phyloP scores from a whole-genome alignment of 106 monocot species.

The Phalaenopsis aphrodite region DNA sequence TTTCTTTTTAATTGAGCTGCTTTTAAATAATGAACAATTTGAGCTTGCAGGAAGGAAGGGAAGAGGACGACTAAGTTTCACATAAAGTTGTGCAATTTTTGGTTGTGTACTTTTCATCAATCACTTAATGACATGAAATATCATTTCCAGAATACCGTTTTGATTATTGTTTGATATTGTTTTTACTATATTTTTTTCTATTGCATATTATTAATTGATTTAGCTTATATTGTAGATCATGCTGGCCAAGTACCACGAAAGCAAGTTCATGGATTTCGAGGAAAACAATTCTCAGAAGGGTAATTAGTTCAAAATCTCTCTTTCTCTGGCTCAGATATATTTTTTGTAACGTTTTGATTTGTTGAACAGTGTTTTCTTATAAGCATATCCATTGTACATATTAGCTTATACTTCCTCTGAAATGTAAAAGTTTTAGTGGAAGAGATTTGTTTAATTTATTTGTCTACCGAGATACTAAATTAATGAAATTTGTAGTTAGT shows the following conservation, averaged over 20 bases:
- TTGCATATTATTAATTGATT: conserved; percentile 2
- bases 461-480: background rate
- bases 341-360: background rate
- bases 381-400: background rate
- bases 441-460: conserved; percentile 1
- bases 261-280: conserved; percentile 39
- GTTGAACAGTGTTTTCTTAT: no score
- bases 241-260: conserved; percentile 38
- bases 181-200: background rate
- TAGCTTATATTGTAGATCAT: conserved; percentile 33
- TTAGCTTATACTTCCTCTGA: background rate
- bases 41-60: background rate
- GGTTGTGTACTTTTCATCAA: background rate
- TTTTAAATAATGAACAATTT: background rate
- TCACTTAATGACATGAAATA: background rate
- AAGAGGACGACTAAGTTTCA: background rate
- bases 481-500: background rate
- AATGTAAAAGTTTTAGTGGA: conserved; percentile 3
- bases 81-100: background rate
- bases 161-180: background rate
- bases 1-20: background rate
- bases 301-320: conserved; percentile 15
- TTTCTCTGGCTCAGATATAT: background rate
- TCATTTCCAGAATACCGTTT: background rate
- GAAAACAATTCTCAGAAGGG: conserved; percentile 79